A percentile compares a stretch with the other conserved stretches of the same genome.
phyloP scores from a whole-genome alignment of 176 grass and related monocot genomes.

The Pontederia paniculata region DNA sequence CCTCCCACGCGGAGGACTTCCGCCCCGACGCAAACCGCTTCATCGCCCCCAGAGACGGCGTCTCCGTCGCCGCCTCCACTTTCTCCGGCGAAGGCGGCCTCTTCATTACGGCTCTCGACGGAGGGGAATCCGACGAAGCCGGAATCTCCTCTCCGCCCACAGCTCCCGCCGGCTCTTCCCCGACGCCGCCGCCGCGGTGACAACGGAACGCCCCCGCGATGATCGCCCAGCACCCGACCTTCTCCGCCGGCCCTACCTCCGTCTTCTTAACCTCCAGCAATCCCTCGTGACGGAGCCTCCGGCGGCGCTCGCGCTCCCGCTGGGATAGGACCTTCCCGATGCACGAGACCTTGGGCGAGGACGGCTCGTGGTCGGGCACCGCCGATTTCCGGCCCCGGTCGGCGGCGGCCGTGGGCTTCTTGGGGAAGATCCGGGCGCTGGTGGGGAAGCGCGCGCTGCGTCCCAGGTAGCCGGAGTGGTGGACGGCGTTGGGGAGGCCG shows the following conservation, averaged over 20 bases:
- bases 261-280: background rate
- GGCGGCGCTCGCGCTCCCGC: conserved; percentile 21
- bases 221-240: conserved; percentile 34
- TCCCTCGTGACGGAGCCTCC: background rate
- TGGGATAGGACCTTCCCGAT: conserved; percentile 76
- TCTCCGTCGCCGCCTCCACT: background rate
- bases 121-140: background rate
- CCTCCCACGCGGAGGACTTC: conserved; percentile 35
- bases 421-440: conserved; percentile 36
- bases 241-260: background rate
- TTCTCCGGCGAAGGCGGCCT: too few species aligned
- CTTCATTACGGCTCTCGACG: background rate
- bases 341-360: conserved; percentile 83
- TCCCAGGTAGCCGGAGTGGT: conserved; percentile 21
- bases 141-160: conserved; percentile 28
- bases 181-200: background rate
- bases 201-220: conserved; percentile 28
- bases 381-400: conserved; percentile 32
- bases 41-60: conserved; percentile 41
- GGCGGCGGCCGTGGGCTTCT: conserved; percentile 30
- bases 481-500: conserved; percentile 38
- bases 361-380: conserved; percentile 38
- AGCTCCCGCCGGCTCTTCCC: conserved; percentile 3
- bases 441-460: conserved; percentile 21
- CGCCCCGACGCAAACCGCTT: conserved; percentile 48